Base-by-base conservation (phyloP, 345 rosid genomes). In the Bretschneidera sinensis region DNA sequence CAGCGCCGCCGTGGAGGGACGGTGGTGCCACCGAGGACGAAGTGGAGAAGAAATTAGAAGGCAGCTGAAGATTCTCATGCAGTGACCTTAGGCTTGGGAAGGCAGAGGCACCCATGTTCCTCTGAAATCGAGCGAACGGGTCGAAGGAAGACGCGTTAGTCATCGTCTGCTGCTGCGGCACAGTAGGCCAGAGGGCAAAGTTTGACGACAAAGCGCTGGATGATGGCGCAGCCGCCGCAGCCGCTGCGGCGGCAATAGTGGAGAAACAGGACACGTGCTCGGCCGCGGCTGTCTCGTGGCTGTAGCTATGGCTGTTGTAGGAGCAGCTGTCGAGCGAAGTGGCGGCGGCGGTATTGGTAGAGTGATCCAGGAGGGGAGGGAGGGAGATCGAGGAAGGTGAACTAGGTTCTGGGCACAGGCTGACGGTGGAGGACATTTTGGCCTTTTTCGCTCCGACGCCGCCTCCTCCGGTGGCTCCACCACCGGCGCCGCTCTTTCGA, bases 191-290 rank as follows among this genome's bases (percentile, higher is more conserved):
- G 62, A 58, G 69, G 69, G 62, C 68, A 69, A 63, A 73, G 69
- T 45, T 76, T 65, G 50, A 78, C 6, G 62, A 64, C 17, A 48
- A 21, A 51, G 63, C 51, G 43, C 59, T 60, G 57, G 66, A 34
- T 58, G 51, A 45, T 59, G 60, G 70, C 45, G 81, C 79, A 50
- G 64, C 53, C 25, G 86, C 86, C 47, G 82, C 66, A n/a, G 80
- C 71, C 33, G 81, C 70, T 6, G 85, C 82, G 1, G 85, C 60
- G 16, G 78, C 74, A 59, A 77, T 78, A 73, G 89, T 94, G 99
- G 97, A 94, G 99, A 94, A 94, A 94, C 97, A 94, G 99, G 99
- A 90, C 97, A 94, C 97, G 99, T 94, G 99, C 97, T 85, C 85
- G 16, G 75, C 48, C 13, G 73, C 71, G 51, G 74, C 67, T 31